phyloP scores from a whole-genome alignment of 2,329 filamentous ascomycete species.

The Ceratocystis albifundus region DNA sequence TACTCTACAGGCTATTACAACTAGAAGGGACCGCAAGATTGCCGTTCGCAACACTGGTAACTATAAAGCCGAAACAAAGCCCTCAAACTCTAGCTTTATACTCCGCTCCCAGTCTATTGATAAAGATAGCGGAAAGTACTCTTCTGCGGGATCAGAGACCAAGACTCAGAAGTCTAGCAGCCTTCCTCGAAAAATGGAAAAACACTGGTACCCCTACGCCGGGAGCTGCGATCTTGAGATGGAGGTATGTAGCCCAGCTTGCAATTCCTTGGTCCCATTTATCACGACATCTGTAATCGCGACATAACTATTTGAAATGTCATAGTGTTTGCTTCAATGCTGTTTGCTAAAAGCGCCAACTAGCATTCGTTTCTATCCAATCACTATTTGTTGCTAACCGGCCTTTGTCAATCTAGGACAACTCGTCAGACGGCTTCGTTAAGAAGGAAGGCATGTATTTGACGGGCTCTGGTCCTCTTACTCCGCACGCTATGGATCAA shows the following conservation, averaged over 20 bases:
- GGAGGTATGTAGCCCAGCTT: constrained; percentile 9
- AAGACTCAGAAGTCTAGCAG: neutral
- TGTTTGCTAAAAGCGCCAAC: neutral
- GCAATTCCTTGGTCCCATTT: neutral
- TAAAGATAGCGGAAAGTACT: neutral
- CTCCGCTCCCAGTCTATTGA: neutral
- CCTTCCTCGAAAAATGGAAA: constrained; percentile 10
- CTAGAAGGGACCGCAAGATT: constrained; percentile 16
- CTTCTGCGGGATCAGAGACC: neutral
- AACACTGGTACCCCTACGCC: constrained; percentile 13
- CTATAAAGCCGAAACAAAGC: neutral
- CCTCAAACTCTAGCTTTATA: neutral
- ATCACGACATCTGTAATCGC: neutral
- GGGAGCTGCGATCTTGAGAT: neutral
- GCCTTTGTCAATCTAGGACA: neutral
- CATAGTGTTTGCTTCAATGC: neutral
- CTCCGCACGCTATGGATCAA: neutral
- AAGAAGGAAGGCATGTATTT: constrained; percentile 3
- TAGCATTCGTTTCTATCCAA: neutral
- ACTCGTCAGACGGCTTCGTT: neutral
- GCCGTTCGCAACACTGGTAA: constrained; percentile 2
- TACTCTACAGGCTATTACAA: neutral
- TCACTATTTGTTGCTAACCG: neutral
- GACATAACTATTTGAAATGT: neutral
- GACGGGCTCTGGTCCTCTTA: neutral